Conservation (phyloP, 1,139 yeast species). For the Groenewaldozyma sp. region DNA sequence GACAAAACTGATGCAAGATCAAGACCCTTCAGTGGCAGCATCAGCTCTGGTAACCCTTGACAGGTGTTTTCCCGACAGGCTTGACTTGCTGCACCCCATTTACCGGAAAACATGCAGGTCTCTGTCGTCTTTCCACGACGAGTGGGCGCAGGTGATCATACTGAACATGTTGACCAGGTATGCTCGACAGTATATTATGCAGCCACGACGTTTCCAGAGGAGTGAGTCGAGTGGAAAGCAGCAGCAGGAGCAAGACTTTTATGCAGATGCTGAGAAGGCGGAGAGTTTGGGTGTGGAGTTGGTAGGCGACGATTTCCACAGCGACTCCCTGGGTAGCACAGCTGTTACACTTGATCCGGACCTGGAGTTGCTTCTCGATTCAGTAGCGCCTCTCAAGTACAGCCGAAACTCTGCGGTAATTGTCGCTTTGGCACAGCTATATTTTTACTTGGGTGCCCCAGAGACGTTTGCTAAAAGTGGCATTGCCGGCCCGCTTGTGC, state of each 20-base stretch:
- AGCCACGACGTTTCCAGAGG: conserved; percentile 31
- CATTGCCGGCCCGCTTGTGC: conserved; percentile 43
- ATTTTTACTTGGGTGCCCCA: conserved; percentile 47
- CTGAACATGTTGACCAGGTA: conserved; percentile 63
- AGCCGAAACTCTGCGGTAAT: conserved; percentile 54
- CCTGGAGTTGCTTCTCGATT: conserved; percentile 42
- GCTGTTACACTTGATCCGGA: conserved; percentile 42
- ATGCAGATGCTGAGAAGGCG: conserved; percentile 7
- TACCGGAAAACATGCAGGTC: conserved; percentile 53
- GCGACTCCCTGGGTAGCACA: conserved; percentile 8
- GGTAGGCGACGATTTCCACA: conserved; percentile 12
- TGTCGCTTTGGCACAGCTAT: conserved; percentile 50
- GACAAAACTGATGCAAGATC: conserved; percentile 50
- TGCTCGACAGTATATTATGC: conserved; percentile 48
- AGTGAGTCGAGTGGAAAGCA: conserved; percentile 3
- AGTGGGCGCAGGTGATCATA: conserved; percentile 60
- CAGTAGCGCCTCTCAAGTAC: conserved; percentile 38
- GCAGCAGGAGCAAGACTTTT: conserved; percentile 1
- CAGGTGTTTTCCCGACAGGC: conserved; percentile 45
- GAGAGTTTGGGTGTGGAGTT: conserved; percentile 15
- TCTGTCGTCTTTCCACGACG: conserved; percentile 49
- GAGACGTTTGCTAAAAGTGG: conserved; percentile 38
- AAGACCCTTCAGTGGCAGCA: conserved; percentile 57
- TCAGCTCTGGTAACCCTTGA: conserved; percentile 54
- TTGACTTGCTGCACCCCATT: conserved; percentile 64